These are phyloP conservation scores for Balansia obtecta DNA, from an alignment of 2,329 filamentous ascomycete genomes.

Conservation along the genomic window DNA sequence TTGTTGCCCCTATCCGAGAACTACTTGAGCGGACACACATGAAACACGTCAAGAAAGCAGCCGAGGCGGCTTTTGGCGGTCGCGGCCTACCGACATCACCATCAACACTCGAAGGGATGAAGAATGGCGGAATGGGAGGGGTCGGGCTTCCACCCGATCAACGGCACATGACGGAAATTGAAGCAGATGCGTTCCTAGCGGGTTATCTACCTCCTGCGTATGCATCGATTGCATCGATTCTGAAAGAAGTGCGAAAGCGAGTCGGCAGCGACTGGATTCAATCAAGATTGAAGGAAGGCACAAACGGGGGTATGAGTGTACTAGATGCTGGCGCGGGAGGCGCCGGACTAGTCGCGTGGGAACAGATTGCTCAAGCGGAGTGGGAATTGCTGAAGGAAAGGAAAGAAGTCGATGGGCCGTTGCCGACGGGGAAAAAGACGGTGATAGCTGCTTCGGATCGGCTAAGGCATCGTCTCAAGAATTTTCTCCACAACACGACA, in stretches of 20 bases:
- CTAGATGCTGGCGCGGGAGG: conserved; percentile 67
- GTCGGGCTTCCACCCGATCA: conserved; percentile 53
- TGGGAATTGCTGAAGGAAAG: conserved; percentile 57
- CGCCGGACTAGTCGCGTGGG: conserved; percentile 61
- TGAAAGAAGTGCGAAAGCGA: conserved; percentile 63
- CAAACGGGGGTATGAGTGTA: conserved; percentile 45
- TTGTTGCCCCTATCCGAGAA: conserved; percentile 57
- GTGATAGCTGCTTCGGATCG: conserved; percentile 67
- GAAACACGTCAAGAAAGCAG: conserved; percentile 62
- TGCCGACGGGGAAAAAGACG: conserved; percentile 60
- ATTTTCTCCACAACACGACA: conserved; percentile 74
- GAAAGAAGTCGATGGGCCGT: conserved; percentile 25
- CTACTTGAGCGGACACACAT: conserved; percentile 57
- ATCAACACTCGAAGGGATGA: conserved; percentile 49
- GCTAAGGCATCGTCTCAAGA: conserved; percentile 62
- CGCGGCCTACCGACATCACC: conserved; percentile 63
- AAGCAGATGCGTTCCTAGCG: conserved; percentile 61
- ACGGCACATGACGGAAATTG: conserved; percentile 58
- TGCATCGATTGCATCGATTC: conserved; percentile 50
- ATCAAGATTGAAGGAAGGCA: conserved; percentile 45
- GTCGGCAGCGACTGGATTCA: conserved; percentile 61
- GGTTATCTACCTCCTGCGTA: conserved; percentile 60
- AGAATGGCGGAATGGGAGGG: conserved; percentile 46
- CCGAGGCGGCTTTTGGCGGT: conserved; percentile 67
- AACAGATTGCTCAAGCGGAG: conserved; percentile 68